A percentile compares a stretch with the other conserved stretches of the same genome.
These are phyloP conservation scores for Pneumocystis carinii DNA, from an alignment of 1,139 yeast genomes.

Conservation along the genomic window DNA sequence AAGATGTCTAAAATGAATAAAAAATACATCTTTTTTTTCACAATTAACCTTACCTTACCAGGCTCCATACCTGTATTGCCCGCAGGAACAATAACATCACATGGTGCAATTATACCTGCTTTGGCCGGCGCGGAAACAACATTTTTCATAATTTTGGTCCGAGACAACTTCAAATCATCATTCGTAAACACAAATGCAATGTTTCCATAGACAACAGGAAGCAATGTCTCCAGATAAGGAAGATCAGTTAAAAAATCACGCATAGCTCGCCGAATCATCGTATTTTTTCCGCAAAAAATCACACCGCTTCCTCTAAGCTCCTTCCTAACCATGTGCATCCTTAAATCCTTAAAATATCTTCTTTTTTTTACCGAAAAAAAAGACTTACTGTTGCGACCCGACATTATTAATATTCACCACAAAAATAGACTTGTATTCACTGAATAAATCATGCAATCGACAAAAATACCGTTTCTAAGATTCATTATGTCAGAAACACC, in stretches of 20 bases:
- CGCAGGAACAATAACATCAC: conserved; percentile 93
- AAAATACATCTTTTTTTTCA: not conserved
- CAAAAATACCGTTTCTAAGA: not conserved
- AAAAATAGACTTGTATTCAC: not conserved
- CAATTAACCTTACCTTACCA: conserved; percentile 42
- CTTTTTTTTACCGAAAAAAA: not conserved
- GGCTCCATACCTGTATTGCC: conserved; percentile 99
- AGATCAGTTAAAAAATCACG: conserved; percentile 86
- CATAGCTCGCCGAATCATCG: conserved; percentile 99
- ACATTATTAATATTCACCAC: not conserved
- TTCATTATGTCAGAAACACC: too few species aligned
- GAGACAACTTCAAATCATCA: conserved; percentile 77
- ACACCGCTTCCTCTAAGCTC: conserved; percentile 87
- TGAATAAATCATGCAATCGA: not conserved
- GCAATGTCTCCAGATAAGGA: conserved; percentile 90
- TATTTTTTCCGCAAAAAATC: conserved; percentile 99
- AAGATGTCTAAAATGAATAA: conserved; percentile 48
- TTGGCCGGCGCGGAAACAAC: conserved; percentile 99
- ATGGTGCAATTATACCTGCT: conserved; percentile 99
- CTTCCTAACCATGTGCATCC: conserved; percentile 97
- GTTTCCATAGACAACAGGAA: conserved; percentile 93
- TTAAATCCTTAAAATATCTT: not conserved
- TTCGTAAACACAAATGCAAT: conserved; percentile 99
- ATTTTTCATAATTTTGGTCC: conserved; percentile 76
- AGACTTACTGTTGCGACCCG: not conserved